Evolutionary conservation across 495 filamentous ascomycete species (phyloP), one percentile per base, ranked within the genome.

Genomic region (Patellaria atrata): DNA sequence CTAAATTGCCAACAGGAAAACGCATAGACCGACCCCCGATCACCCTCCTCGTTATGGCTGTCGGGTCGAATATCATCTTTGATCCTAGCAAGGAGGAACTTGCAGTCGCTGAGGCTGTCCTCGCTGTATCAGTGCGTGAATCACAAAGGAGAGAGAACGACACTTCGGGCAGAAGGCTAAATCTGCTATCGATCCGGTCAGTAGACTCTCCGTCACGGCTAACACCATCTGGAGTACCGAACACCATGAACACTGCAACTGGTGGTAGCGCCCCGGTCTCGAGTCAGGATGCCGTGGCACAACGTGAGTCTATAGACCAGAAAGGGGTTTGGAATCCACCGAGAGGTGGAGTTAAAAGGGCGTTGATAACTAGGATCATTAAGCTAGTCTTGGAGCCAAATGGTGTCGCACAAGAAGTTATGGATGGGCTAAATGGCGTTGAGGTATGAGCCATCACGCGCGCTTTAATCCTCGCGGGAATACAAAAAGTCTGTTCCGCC

Each of bases 1-100:
- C 79, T 1, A 39, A 36, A 4, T n/a, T 15, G 5, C 6, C 34
- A 21, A 14, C 11, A 25, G 27, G 18, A 10, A 24, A 14, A 3
- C 18, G 11, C 7, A 15, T 20, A 9, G 31, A 43, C 33, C 50
- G 73, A 14, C 84, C 91, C 13, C 86, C 89, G 1, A 66, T 97
- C 37, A 94, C 84, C 3, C 64, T 96, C 5, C 75, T 97, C 5
- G 83, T 94, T 11, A 78, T 92, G 55, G 70, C 75, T 10, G 82
- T 93, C 0, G 82, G 77, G 35, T 68, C 75, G 11, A 96, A 83
- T 49, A 74, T 94, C 54, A 78, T 97, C 46, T 93, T 96, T 62
- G 89, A 97, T 55, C 89, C 89, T 0, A 75, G 69, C 28, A 70
- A 74, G 32, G 83, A 93, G 50, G 89, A 97, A 58, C 73, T 97